Evolutionary conservation across 1,284 basidiomycete genomes (phyloP).

Genomic region (Athelia sp.): DNA sequence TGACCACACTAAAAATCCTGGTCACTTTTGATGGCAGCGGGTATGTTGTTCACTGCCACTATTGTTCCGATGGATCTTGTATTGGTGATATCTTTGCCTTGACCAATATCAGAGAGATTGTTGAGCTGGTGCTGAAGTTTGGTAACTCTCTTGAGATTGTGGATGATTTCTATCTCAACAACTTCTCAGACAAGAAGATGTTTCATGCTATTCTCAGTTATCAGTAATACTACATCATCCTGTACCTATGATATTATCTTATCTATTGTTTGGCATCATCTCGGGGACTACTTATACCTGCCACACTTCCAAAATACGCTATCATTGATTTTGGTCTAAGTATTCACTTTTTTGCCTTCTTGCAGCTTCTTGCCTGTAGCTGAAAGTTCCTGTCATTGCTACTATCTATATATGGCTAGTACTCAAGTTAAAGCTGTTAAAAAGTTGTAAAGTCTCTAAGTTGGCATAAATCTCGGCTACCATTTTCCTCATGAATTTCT

Average conservation of each 20-base stretch:
- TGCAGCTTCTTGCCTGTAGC: too few species aligned
- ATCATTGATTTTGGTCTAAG: background rate
- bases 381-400: too few species aligned
- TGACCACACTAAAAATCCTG: background rate
- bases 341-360: background rate
- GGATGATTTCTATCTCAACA: constrained; percentile 8
- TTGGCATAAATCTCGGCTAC: background rate
- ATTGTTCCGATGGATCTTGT: background rate
- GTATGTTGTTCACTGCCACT: background rate
- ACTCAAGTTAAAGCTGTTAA: background rate
- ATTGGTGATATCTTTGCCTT: background rate
- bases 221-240: background rate
- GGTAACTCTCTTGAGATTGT: constrained; percentile 5
- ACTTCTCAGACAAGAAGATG: constrained; percentile 8
- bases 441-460: background rate
- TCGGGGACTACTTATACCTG: background rate
- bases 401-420: too few species aligned
- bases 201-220: constrained; percentile 4
- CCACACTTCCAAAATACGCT: background rate
- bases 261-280: background rate
- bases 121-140: constrained; percentile 7
- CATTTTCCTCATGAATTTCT: background rate
- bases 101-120: background rate
- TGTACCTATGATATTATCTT: background rate
- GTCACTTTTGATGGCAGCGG: too few species aligned